A percentile compares a stretch with the other conserved stretches of the same genome.
phyloP scores from a whole-genome alignment of 2,329 filamentous ascomycete genomes.

The Paramyrothecium sp. region DNA sequence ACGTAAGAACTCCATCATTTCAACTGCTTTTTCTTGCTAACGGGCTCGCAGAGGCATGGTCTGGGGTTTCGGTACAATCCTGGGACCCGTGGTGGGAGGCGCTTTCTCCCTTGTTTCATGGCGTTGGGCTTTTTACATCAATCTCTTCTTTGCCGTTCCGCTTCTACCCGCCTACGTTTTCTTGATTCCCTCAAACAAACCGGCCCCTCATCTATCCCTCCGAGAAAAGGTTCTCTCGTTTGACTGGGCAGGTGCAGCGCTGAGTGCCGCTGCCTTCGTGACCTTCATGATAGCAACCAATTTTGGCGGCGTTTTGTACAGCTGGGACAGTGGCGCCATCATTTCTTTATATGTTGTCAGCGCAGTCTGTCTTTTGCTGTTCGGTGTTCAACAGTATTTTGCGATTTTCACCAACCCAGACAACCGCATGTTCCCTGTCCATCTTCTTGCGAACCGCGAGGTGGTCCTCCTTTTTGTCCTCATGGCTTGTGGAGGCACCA shows the following conservation, averaged over 20 bases:
- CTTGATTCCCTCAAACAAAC: background rate
- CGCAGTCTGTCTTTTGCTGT: constrained; percentile 28
- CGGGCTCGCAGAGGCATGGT: background rate
- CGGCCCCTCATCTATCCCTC: background rate
- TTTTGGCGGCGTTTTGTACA: constrained; percentile 45
- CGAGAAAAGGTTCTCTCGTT: constrained; percentile 12
- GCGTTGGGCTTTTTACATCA: background rate
- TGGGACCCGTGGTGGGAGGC: background rate
- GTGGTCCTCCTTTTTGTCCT: background rate
- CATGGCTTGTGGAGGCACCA: background rate
- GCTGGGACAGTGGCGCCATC: constrained; percentile 38
- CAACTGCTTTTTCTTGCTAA: no score
- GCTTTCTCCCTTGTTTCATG: background rate
- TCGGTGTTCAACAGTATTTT: constrained; percentile 30
- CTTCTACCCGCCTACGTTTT: background rate
- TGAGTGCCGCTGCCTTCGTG: constrained; percentile 36
- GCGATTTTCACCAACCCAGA: constrained; percentile 6
- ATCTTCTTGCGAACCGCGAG: background rate
- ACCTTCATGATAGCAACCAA: constrained; percentile 42
- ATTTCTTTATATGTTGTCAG: constrained; percentile 44
- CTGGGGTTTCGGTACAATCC: background rate
- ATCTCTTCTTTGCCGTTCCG: background rate
- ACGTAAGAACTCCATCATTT: no score
- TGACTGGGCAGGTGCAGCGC: constrained; percentile 39
- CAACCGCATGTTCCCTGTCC: background rate